These are phyloP conservation scores for Catunica adiposa DNA, from an alignment of 2,329 filamentous ascomycete species.

Conservation along the genomic window DNA sequence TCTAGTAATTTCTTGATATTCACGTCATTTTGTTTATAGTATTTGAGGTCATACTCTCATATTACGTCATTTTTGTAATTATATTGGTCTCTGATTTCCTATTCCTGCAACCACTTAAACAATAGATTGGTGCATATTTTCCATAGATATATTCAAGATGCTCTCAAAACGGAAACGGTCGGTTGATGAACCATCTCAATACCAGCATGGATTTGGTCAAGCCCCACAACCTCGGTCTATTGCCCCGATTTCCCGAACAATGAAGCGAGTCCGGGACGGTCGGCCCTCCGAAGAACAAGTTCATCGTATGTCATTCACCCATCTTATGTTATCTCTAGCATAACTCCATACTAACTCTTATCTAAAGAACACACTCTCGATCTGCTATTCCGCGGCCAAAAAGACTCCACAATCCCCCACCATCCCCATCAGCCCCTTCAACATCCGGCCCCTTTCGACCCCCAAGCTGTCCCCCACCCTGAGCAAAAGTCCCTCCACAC, in stretches of 20 bases:
- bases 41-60: too few species aligned
- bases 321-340: neutral
- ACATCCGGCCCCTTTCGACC: neutral
- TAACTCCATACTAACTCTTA: slow-evolving; percentile 14
- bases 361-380: slow-evolving; percentile 37
- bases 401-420: slow-evolving; percentile 15
- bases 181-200: slow-evolving; percentile 32
- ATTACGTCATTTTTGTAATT: too few species aligned
- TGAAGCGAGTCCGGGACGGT: slow-evolving; percentile 44
- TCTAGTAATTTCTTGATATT: too few species aligned
- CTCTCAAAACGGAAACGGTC: slow-evolving; percentile 48
- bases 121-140: too few species aligned
- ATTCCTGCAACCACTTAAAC: too few species aligned
- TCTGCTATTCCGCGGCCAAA: slow-evolving; percentile 41
- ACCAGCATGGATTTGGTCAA: slow-evolving; percentile 18
- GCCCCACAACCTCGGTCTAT: neutral
- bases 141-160: slow-evolving; percentile 26
- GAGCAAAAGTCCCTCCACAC: slow-evolving; percentile 39
- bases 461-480: neutral
- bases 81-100: too few species aligned
- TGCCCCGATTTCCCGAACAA: slow-evolving; percentile 31
- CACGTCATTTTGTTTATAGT: too few species aligned
- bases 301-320: slow-evolving; percentile 30
- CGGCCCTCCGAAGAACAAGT: slow-evolving; percentile 39
- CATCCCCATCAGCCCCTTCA: neutral